Evolutionary conservation across 768 basidiomycete species (phyloP).

Genomic region (Leccinum uliginosum): DNA sequence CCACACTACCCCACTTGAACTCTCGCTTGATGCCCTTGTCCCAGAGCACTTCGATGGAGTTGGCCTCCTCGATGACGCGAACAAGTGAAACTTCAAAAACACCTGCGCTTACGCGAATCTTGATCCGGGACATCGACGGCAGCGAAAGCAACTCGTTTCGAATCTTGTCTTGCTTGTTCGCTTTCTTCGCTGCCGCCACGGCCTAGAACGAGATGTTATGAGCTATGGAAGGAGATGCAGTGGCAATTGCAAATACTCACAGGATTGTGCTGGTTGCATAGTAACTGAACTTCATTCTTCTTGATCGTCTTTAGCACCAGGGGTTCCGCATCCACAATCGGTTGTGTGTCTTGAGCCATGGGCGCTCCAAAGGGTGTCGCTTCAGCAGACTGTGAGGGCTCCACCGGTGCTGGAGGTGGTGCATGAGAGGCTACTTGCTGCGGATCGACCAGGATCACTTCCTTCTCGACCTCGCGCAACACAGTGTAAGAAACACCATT

Average conservation of each 20-base stretch:
- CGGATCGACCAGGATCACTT: constrained; percentile 62
- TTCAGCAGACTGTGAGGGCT: not conserved
- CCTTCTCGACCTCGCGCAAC: constrained; percentile 72
- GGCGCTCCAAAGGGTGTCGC: not conserved
- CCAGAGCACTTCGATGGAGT: constrained; percentile 79
- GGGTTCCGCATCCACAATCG: constrained; percentile 12
- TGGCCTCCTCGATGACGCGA: constrained; percentile 62
- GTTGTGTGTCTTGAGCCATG: not conserved
- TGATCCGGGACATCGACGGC: constrained; percentile 69
- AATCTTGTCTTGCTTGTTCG: constrained; percentile 70
- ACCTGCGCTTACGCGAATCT: constrained; percentile 79
- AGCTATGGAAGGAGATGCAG: not conserved
- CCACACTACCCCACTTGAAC: constrained; percentile 79
- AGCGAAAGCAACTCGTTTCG: constrained; percentile 66
- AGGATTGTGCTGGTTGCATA: constrained; percentile 89
- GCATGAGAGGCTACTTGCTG: constrained; percentile 10
- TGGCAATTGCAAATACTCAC: constrained; percentile 42
- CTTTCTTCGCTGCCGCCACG: constrained; percentile 69
- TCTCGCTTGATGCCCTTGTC: constrained; percentile 68
- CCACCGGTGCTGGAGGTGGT: constrained; percentile 4
- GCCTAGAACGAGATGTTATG: constrained; percentile 41
- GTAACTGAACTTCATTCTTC: constrained; percentile 69
- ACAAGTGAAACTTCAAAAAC: constrained; percentile 83
- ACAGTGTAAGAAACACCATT: constrained; percentile 57
- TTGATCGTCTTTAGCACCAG: constrained; percentile 60